phyloP scores from a whole-genome alignment of 352 stramenopile genomes.

The Elongisporangium undulatum region DNA sequence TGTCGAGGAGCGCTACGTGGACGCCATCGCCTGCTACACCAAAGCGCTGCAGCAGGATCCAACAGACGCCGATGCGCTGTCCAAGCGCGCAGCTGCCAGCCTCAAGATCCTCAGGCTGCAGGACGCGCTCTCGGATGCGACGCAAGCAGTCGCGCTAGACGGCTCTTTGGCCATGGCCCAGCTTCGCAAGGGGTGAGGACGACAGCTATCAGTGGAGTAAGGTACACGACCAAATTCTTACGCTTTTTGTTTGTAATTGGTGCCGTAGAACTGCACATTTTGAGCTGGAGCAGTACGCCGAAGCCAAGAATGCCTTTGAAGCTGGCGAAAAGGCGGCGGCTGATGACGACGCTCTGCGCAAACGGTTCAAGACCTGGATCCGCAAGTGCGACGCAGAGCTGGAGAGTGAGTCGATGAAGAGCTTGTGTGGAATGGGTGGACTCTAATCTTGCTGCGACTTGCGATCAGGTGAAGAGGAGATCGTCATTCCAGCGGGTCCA shows the following conservation, averaged over 20 bases:
- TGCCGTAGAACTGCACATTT: conserved; percentile 66
- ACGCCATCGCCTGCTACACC: conserved; percentile 53
- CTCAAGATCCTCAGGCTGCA: conserved; percentile 63
- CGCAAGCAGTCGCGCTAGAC: conserved; percentile 46
- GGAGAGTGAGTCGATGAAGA: conserved; percentile 33
- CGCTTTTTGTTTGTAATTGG: background rate
- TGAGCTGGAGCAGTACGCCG: conserved; percentile 66
- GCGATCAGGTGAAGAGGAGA: conserved; percentile 13
- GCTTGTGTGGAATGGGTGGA: background rate
- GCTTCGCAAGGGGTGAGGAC: conserved; percentile 63
- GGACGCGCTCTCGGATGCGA: conserved; percentile 50
- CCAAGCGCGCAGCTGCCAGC: conserved; percentile 63
- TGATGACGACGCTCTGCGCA: conserved; percentile 27
- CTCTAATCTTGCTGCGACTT: background rate
- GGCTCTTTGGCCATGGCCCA: conserved; percentile 46
- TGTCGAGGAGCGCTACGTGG: conserved; percentile 76
- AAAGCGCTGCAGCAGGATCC: conserved; percentile 30
- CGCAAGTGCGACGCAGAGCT: conserved; percentile 86
- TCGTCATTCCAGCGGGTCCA: conserved; percentile 20
- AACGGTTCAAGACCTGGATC: conserved; percentile 81
- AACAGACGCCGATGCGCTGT: conserved; percentile 43
- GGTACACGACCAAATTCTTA: background rate
- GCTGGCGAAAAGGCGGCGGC: conserved; percentile 33
- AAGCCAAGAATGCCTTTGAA: conserved; percentile 61
- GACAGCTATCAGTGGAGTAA: background rate